Evolutionary conservation across 176 grass and related monocot species (phyloP), one percentile per base, ranked within the genome.

Genomic region (Chloris gayana): DNA sequence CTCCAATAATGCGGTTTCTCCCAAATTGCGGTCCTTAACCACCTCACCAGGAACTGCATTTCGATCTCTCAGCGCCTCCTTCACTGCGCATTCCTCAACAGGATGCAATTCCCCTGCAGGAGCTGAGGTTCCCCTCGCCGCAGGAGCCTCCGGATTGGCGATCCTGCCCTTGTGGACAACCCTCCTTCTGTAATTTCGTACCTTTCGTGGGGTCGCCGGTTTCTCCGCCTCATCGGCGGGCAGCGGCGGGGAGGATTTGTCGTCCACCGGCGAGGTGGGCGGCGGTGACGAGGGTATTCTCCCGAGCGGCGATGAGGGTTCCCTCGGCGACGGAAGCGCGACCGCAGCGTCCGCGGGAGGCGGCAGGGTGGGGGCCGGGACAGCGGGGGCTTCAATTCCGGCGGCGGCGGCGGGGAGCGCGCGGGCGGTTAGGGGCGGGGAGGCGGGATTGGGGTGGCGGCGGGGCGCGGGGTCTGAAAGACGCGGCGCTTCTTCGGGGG

Each of bases 401-500:
- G 61, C 32, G 25, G 33, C 62, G 69, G 61, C 31, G 47, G 27
- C 34, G 2, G 51, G 54, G 32, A 34, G 8, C 19, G 58, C 56
- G 22, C 7, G 61, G 45, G 31, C 70, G 30, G 50, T 32, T 6
- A 44, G 65, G 0, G 50, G 53, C 11, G 64, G 50, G 58, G 57
- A 19, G 75, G 85, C 5, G 76, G n/a, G 33, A 82, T 72, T 4
- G 74, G 35, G 69, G 31, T 80, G 65, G 85, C 29, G 85, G 69
- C 76, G 62, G 76, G 76, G 85, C 63, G 78, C 33, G 75, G 79
- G 14, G 77, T 63, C n/a, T 19, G 62, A 25, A 63, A 39, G 58
- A 78, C 37, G 69, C 82, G 76, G 67, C 85, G 82, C 85, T 85
- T 90, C 85, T 74, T 85, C 19, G 91, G 91, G 26, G 85, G 82